Conservation (phyloP, 495 filamentous ascomycete genomes). For the Xylaria scruposa region DNA sequence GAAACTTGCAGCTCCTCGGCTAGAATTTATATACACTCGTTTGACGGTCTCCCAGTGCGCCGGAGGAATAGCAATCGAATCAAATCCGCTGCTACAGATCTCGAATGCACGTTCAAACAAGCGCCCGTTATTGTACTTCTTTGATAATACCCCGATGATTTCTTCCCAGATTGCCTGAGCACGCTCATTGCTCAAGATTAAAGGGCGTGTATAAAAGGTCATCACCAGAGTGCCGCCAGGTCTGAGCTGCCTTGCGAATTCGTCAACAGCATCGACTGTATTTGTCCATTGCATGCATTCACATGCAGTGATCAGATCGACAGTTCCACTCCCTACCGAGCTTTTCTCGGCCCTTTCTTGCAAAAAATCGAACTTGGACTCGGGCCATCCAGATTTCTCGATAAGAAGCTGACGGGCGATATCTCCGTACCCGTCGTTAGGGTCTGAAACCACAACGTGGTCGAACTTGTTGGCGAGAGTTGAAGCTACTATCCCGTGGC, state of each 20-base stretch:
- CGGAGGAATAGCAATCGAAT: not conserved
- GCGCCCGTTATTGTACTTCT: not conserved
- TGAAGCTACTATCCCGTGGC: conserved; percentile 37
- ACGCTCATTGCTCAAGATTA: conserved; percentile 13
- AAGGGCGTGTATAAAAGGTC: conserved; percentile 29
- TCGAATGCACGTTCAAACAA: not conserved
- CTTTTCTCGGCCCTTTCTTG: conserved; percentile 37
- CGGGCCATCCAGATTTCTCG: conserved; percentile 24
- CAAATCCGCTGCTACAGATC: not conserved
- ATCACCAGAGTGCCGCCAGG: conserved; percentile 31
- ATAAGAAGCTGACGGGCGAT: conserved; percentile 33
- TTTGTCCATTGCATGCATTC: conserved; percentile 39
- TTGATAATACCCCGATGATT: not conserved
- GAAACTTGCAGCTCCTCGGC: not conserved
- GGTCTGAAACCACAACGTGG: conserved; percentile 36
- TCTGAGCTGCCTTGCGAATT: conserved; percentile 32
- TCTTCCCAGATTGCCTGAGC: not conserved
- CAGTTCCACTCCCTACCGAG: conserved; percentile 30
- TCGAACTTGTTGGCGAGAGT: conserved; percentile 34
- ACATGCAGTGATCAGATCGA: conserved; percentile 37
- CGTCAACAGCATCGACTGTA: conserved; percentile 25
- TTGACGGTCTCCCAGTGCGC: not conserved
- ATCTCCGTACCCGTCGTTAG: conserved; percentile 37
- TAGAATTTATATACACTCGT: conserved; percentile 11
- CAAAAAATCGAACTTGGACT: conserved; percentile 36